Evolutionary conservation across 1,284 basidiomycete species (phyloP).

Genomic region (Waitea zeae): DNA sequence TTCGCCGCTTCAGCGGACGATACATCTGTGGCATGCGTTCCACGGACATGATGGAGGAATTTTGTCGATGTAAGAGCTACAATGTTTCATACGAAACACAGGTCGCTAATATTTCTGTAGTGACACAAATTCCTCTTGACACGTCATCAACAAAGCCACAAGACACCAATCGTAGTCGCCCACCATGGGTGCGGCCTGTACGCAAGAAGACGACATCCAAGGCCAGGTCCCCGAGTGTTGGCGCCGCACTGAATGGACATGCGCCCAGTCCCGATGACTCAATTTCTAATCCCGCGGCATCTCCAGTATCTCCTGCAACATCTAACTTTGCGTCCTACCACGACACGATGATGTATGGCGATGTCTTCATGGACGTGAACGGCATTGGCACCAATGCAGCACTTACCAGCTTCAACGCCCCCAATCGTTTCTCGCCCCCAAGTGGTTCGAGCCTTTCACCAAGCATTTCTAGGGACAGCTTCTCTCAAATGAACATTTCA

Average conservation of each 20-base stretch:
- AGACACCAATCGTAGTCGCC: constrained; percentile 30
- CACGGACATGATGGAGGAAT: constrained; percentile 84
- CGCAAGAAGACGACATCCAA: constrained; percentile 49
- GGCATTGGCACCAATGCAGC: too few relatives aligned
- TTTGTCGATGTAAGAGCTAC: constrained; percentile 34
- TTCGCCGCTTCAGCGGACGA: constrained; percentile 63
- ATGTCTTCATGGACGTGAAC: too few relatives aligned
- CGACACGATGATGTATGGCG: too few relatives aligned
- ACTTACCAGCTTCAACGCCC: too few relatives aligned
- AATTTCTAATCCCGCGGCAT: too few relatives aligned
- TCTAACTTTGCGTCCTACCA: too few relatives aligned
- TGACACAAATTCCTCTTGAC: constrained; percentile 78
- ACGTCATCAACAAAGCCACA: constrained; percentile 26
- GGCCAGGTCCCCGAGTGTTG: constrained; percentile 20
- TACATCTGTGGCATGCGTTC: constrained; percentile 78
- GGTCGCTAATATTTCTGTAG: constrained; percentile 19
- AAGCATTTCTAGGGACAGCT: not conserved
- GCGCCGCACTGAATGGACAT: constrained; percentile 26
- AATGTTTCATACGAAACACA: not conserved
- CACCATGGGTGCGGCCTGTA: constrained; percentile 77
- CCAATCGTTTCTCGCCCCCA: too few relatives aligned
- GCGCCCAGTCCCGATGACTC: constrained; percentile 30
- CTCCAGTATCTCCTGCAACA: too few relatives aligned
- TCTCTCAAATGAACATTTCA: not conserved
- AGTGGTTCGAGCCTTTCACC: not conserved